Evolutionary conservation across 2,329 filamentous ascomycete species (phyloP).

Genomic region (Raffaelea albimanens): DNA sequence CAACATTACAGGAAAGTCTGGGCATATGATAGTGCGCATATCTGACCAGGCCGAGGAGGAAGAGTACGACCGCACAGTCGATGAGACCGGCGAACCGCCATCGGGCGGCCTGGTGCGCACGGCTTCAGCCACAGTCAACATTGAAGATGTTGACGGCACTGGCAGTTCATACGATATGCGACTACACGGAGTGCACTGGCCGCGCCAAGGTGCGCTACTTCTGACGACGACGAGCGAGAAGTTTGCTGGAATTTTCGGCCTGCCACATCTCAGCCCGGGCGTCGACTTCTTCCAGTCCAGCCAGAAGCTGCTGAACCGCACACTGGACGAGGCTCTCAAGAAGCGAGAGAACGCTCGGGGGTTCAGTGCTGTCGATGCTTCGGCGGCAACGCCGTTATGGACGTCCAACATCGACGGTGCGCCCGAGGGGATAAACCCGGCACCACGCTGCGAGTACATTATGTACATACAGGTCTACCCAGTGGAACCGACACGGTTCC

Average conservation of each 20-base stretch:
- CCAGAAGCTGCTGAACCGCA: slow-evolving; percentile 60
- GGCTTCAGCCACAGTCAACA: slow-evolving; percentile 57
- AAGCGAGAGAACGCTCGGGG: slow-evolving; percentile 48
- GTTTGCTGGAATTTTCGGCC: slow-evolving; percentile 80
- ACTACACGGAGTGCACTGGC: slow-evolving; percentile 79
- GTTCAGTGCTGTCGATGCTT: slow-evolving; percentile 50
- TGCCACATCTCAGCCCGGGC: slow-evolving; percentile 69
- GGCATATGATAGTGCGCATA: slow-evolving; percentile 61
- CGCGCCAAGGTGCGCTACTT: slow-evolving; percentile 66
- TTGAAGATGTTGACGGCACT: slow-evolving; percentile 61
- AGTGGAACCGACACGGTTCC: slow-evolving; percentile 28
- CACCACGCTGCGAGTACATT: slow-evolving; percentile 81
- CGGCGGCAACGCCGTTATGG: slow-evolving; percentile 55
- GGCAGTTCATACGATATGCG: slow-evolving; percentile 72
- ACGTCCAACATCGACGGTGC: slow-evolving; percentile 55
- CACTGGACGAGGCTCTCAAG: slow-evolving; percentile 58
- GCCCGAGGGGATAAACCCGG: slow-evolving; percentile 47
- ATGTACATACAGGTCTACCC: slow-evolving; percentile 73
- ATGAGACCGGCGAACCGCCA: slow-evolving; percentile 21
- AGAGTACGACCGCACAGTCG: slow-evolving; percentile 18
- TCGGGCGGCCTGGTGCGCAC: slow-evolving; percentile 53
- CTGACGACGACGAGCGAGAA: slow-evolving; percentile 89
- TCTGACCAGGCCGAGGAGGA: slow-evolving; percentile 39
- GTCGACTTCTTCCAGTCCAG: slow-evolving; percentile 47
- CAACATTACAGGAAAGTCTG: slow-evolving; percentile 68